Base-by-base conservation (phyloP, 305 asterid genomes). In the Fraxinus sp. region DNA sequence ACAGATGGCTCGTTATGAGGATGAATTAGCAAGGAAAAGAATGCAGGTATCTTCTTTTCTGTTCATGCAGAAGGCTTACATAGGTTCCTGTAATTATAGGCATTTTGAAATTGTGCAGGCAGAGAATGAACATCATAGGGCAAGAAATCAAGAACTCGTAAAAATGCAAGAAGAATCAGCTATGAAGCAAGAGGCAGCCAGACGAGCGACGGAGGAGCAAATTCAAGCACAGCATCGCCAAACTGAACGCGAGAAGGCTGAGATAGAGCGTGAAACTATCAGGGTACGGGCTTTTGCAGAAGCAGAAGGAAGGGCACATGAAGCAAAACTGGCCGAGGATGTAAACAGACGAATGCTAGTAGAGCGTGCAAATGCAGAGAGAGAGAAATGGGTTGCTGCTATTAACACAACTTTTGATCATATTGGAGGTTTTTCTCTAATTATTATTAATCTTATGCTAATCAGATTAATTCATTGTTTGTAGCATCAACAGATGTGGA, bases 241-340 rank as follows among this genome's bases (percentile, higher is more conserved):
- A 86, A 93, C 99, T 74, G 98, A 92, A 88, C 89, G 92, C 81
- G 93, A 90, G 83, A 95, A 92, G 89, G 98, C 98, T 68, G 92
- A 90, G 84, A 90, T 93, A 83, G 98, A 93, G 46, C 98, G 95
- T 79, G 99, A 95, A 85, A 95, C 98, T 78, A 91, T 93, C 82
- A 92, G 89, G 88, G 91, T 90, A 79, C 89, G 86, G 78, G 91
- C 94, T 81, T 72, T 94, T 93, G 95, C 98, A 37, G 98, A 94
- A 86, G 99, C 99, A 20, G 99, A 94, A 86, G 99, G 97, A 84
- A 88, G 97, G 84, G 99, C 98, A 80, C 99, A 92, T 88, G 99
- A 95, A 90, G 97, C 97, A 79, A 94, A 88, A 86, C 97, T 95
- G 84, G 96, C 94, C 57, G 99, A 95, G 88, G 98, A 95, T 81